phyloP scores from a whole-genome alignment of 371 early-diverging fungal species.

The Mortierella sp. region DNA sequence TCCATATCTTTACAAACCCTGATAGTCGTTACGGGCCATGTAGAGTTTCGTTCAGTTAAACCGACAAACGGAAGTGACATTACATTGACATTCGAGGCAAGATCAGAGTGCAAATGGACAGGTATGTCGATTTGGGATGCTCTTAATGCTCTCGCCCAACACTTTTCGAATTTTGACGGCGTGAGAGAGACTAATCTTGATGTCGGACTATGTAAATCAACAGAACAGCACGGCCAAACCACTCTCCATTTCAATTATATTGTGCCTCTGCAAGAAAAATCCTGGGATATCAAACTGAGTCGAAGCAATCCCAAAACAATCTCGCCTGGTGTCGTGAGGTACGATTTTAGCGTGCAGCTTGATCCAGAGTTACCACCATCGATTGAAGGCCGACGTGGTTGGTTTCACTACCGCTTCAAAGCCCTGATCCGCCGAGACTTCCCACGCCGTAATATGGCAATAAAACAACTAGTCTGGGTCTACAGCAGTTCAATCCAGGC shows the following conservation, averaged over 20 bases:
- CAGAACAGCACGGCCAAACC: slow-evolving; percentile 29
- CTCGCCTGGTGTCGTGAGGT: slow-evolving; percentile 38
- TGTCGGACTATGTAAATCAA: background rate
- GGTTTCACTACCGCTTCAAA: slow-evolving; percentile 50
- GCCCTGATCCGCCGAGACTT: slow-evolving; percentile 40
- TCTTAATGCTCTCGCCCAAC: too few relatives aligned
- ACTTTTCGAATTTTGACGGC: too few relatives aligned
- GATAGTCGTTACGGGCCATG: slow-evolving; percentile 35
- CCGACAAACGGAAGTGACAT: slow-evolving; percentile 40
- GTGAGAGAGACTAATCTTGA: background rate
- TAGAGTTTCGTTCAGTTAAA: slow-evolving; percentile 42
- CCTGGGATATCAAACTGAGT: slow-evolving; percentile 38
- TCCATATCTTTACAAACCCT: background rate
- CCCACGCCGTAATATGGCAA: slow-evolving; percentile 46
- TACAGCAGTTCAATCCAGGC: slow-evolving; percentile 32
- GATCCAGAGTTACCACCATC: slow-evolving; percentile 34
- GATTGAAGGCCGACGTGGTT: slow-evolving; percentile 36
- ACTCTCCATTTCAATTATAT: slow-evolving; percentile 8
- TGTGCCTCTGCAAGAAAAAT: slow-evolving; percentile 24
- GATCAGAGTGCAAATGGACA: slow-evolving; percentile 41
- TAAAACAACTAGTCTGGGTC: slow-evolving; percentile 42
- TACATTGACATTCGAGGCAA: slow-evolving; percentile 30
- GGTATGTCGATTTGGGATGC: slow-evolving; percentile 10
- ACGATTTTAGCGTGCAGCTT: slow-evolving; percentile 39
- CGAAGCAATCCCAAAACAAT: slow-evolving; percentile 27